phyloP scores from a whole-genome alignment of 2,329 filamentous ascomycete species.

The Ophiostoma triangulosporum region DNA sequence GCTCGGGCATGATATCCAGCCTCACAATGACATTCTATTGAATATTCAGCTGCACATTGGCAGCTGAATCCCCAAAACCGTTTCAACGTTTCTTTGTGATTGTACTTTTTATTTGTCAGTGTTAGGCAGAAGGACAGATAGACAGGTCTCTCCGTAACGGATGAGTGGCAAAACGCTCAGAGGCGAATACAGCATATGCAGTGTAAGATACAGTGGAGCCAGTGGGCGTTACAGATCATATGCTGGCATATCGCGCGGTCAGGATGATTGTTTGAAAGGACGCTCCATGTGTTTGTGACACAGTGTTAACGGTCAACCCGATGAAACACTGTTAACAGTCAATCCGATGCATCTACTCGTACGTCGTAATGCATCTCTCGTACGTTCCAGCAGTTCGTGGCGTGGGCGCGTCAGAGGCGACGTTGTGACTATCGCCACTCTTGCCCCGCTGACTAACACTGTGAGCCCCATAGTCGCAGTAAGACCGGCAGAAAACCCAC shows the following conservation, averaged over 20 bases:
- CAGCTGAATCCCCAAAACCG: not conserved
- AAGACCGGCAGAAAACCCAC: not conserved
- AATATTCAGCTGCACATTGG: not conserved
- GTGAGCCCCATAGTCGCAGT: not conserved
- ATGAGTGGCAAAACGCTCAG: not conserved
- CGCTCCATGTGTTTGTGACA: no score
- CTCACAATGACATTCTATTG: not conserved
- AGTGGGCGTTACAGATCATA: not conserved
- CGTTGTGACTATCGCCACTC: not conserved
- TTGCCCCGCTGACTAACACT: not conserved
- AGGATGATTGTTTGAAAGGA: no score
- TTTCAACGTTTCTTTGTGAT: not conserved
- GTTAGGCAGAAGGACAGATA: no score
- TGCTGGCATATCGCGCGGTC: not conserved
- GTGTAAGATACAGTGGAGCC: not conserved
- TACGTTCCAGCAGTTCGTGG: no score
- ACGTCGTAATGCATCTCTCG: no score
- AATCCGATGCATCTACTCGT: no score
- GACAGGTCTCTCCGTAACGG: no score
- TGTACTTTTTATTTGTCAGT: not conserved
- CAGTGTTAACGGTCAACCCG: no score
- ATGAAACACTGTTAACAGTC: no score
- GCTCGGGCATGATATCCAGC: constrained; percentile 1
- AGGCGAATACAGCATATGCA: not conserved
- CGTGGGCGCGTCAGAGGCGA: not conserved